A percentile compares a stretch with the other conserved stretches of the same genome.
phyloP scores from a whole-genome alignment of 495 filamentous ascomycete genomes.

The Neurospora tetrasperma region DNA sequence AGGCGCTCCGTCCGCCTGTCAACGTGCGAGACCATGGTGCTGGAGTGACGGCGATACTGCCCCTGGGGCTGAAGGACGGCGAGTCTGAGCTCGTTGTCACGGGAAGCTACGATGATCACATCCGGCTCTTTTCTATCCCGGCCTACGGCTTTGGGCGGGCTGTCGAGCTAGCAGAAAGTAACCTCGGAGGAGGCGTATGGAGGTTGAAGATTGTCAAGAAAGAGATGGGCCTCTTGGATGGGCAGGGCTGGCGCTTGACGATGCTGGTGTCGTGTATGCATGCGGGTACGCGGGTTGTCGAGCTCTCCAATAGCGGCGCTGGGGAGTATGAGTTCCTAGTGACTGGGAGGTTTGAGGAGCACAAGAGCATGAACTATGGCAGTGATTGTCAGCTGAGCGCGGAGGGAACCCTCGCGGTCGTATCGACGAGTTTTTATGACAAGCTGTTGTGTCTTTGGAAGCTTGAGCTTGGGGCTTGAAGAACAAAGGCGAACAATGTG shows the following conservation, averaged over 20 bases:
- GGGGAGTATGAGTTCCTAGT: constrained; percentile 53
- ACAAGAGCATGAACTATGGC: constrained; percentile 94
- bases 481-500: neutral
- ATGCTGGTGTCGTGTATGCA: constrained; percentile 93
- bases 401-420: constrained; percentile 31
- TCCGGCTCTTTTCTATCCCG: constrained; percentile 49
- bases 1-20: constrained; percentile 23
- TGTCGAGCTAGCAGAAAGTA: constrained; percentile 47
- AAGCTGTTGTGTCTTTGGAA: constrained; percentile 71
- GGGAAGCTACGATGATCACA: constrained; percentile 83
- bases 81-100: constrained; percentile 55
- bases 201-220: constrained; percentile 53
- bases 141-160: constrained; percentile 15
- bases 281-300: constrained; percentile 62
- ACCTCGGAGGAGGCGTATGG: constrained; percentile 87
- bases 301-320: constrained; percentile 14
- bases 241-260: constrained; percentile 27
- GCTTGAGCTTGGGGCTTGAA: constrained; percentile 16
- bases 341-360: constrained; percentile 68
- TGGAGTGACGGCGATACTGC: constrained; percentile 82
- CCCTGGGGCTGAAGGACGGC: constrained; percentile 36
- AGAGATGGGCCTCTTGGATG: constrained; percentile 2
- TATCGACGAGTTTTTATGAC: constrained; percentile 91
- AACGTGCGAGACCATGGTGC: constrained; percentile 54
- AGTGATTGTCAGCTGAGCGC: constrained; percentile 54